Conservation (phyloP, 768 basidiomycete genomes). For the Tylopilus sp. region DNA sequence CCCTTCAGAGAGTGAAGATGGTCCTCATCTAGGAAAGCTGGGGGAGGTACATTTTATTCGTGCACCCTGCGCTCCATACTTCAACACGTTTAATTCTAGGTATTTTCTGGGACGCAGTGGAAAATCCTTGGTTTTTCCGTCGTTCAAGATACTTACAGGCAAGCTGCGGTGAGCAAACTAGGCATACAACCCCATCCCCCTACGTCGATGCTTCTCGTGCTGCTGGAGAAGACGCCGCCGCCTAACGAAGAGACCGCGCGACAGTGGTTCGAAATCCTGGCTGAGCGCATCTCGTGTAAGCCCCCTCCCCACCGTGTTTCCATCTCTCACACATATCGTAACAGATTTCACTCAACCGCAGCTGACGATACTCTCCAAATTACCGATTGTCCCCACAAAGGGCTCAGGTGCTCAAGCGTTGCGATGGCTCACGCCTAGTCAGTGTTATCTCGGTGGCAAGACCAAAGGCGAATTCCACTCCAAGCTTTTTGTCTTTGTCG, state of each 20-base stretch:
- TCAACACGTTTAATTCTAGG: background rate
- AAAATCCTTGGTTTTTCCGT: constrained; percentile 1
- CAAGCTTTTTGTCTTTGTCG: constrained; percentile 1
- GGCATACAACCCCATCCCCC: background rate
- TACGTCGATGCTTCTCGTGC: background rate
- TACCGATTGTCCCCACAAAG: background rate
- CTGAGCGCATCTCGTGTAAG: background rate
- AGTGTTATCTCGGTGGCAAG: background rate
- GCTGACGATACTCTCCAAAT: background rate
- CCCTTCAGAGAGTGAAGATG: background rate
- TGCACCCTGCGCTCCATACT: too few species aligned
- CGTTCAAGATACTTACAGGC: background rate
- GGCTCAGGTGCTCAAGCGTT: background rate
- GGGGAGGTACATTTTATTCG: background rate
- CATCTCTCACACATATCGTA: too few species aligned
- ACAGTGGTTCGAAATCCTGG: background rate
- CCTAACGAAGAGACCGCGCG: background rate
- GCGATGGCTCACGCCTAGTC: background rate
- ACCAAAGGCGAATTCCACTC: background rate
- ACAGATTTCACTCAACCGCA: background rate
- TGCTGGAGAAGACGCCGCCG: background rate
- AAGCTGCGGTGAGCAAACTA: background rate
- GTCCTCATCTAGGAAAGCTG: background rate
- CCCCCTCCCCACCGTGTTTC: too few species aligned
- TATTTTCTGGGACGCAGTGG: background rate